Conservation (phyloP, 1,139 yeast species). For the Suhomyces guaymorum region DNA sequence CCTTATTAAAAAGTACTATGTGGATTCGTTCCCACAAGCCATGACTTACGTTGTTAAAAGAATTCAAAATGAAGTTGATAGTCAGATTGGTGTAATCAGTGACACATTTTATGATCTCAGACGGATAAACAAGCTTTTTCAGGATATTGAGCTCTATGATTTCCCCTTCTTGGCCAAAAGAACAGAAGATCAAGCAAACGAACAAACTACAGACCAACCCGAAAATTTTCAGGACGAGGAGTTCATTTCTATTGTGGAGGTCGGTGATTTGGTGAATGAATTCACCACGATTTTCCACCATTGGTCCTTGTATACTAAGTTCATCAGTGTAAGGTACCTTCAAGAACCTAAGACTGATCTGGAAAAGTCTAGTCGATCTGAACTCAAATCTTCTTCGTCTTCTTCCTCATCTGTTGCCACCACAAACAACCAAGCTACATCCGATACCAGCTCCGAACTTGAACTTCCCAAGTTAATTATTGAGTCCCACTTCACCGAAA, state of each 20-base stretch:
- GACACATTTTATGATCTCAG: slow-evolving; percentile 84
- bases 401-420: slow-evolving; percentile 2
- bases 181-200: slow-evolving; percentile 17
- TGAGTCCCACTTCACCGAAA: slow-evolving; percentile 62
- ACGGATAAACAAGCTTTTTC: slow-evolving; percentile 54
- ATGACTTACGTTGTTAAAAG: slow-evolving; percentile 67
- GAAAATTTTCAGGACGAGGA: slow-evolving; percentile 28
- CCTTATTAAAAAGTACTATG: slow-evolving; percentile 72
- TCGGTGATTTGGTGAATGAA: slow-evolving; percentile 64
- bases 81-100: slow-evolving; percentile 83
- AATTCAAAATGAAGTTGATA: slow-evolving; percentile 84
- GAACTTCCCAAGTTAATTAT: slow-evolving; percentile 54
- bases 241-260: slow-evolving; percentile 46
- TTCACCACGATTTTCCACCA: slow-evolving; percentile 75
- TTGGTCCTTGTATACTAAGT: slow-evolving; percentile 83
- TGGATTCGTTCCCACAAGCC: slow-evolving; percentile 49
- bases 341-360: slow-evolving; percentile 3
- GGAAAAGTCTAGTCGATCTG: not conserved
- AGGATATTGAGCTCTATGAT: slow-evolving; percentile 57
- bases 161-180: slow-evolving; percentile 49
- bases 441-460: slow-evolving; percentile 24
- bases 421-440: not conserved
- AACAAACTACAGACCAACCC: slow-evolving; percentile 5
- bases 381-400: slow-evolving; percentile 1
- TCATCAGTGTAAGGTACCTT: slow-evolving; percentile 59